Evolutionary conservation across 192 early-diverging fungal species (phyloP), one percentile per base, ranked within the genome.

Genomic region (Podila verticillata): DNA sequence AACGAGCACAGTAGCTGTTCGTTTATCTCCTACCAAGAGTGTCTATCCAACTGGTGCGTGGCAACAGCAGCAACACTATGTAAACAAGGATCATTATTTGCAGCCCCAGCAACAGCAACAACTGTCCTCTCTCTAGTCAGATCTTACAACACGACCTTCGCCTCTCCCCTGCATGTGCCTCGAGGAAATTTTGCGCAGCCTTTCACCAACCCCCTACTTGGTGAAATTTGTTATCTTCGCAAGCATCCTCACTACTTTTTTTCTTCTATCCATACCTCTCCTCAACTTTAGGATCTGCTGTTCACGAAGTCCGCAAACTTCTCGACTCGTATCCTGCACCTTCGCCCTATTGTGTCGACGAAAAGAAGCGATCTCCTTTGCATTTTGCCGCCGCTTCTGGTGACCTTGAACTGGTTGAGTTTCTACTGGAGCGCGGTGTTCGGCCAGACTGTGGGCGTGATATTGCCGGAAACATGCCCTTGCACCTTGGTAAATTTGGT

Each of bases 301-400:
- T 80, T 5, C 70, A 80, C 48, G 77, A 70, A 49, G 77, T 80
- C 7, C 69, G 70, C 22, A 70, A 72, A 34, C 57, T 80, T 15
- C 34, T 80, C 1, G 77, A 80, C 20, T 80, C 77, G 12, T 72
- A 80, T 66, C 77, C 77, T 7, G 77, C 70, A 24, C 77, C 77
- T 0, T 80, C 77, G 10, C 77, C 77, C 0, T 80, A 80, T 30
- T 80, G 77, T 44, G 77, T 80, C 1, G 77, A 80, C 48, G 77
- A 80, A 22, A 80, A 80, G 70, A 80, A 80, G 12, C 69, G 77
- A 3, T 80, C 77, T 10, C 77, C 77, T 12, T 39, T 80, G 10
- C 77, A 80, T 57, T 80, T 80, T 80, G 77, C 77, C 2, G 77
- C 77, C 5, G 77, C 77, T 0, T 72, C 77, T 20, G 77, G 77